These are phyloP conservation scores for Incumbomyces delicatus DNA, from an alignment of 2,329 filamentous ascomycete genomes.

Conservation along the genomic window DNA sequence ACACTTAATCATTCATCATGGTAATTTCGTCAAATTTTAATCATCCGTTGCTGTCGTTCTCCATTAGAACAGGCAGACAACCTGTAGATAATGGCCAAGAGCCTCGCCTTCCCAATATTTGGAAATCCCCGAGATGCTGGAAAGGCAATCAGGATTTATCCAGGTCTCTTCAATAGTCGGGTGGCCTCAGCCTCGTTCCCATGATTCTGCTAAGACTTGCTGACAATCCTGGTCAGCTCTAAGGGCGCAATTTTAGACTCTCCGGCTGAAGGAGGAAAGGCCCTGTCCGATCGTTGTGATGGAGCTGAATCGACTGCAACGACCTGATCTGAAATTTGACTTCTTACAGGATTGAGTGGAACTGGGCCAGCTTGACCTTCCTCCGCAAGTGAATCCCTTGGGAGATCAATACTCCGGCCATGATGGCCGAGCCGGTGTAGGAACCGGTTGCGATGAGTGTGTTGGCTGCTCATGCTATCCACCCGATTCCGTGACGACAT, in stretches of 20 bases:
- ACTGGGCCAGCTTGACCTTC: slow-evolving; percentile 13
- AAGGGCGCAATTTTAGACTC: background rate
- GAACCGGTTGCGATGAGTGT: slow-evolving; percentile 51
- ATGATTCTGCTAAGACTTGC: background rate
- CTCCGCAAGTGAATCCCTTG: slow-evolving; percentile 16
- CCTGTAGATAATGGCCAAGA: no score
- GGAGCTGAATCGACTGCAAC: slow-evolving; percentile 12
- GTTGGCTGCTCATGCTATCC: slow-evolving; percentile 21
- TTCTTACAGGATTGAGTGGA: slow-evolving; percentile 15
- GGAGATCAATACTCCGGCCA: slow-evolving; percentile 10
- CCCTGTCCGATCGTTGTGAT: background rate
- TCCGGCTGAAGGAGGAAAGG: background rate
- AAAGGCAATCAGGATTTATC: no score
- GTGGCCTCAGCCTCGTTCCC: no score
- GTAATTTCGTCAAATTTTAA: no score
- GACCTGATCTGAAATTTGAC: slow-evolving; percentile 16
- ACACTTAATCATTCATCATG: no score
- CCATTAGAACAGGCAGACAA: no score
- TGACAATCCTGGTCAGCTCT: background rate
- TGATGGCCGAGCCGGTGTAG: slow-evolving; percentile 41
- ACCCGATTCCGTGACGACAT: slow-evolving; percentile 24
- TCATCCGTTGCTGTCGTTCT: no score
- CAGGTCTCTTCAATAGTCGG: no score
- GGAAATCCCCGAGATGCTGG: no score
- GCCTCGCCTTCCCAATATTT: no score